Percentiles rank a stretch among this genome's conserved stretches.
These are phyloP conservation scores for Endotrypanum monterogeii DNA, from an alignment of 208 protist genomes.

Conservation along the genomic window DNA sequence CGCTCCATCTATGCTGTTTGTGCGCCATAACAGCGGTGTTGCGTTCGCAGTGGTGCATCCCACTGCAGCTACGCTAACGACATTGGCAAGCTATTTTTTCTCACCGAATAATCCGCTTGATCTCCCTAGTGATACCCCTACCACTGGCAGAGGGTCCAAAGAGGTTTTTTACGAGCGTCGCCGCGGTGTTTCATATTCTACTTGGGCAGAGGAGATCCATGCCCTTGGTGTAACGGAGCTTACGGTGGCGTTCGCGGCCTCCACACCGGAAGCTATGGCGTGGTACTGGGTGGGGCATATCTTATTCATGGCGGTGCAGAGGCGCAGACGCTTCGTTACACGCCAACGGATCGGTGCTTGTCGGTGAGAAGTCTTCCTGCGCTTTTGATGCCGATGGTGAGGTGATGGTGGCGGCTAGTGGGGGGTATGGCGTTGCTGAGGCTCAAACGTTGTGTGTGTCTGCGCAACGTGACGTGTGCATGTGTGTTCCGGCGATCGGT, in stretches of 20 bases:
- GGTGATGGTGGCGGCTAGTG: background rate
- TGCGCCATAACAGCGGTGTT: conserved; percentile 26
- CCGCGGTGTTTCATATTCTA: conserved; percentile 11
- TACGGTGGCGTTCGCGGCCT: conserved; percentile 48
- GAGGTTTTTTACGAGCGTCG: background rate
- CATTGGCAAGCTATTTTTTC: conserved; percentile 54
- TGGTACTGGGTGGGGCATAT: conserved; percentile 58
- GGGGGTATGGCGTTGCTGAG: background rate
- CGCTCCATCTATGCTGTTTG: conserved; percentile 25
- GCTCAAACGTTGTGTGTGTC: background rate
- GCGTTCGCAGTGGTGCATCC: conserved; percentile 45
- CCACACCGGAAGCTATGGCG: conserved; percentile 47
- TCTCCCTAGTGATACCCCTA: background rate
- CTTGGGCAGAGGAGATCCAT: conserved; percentile 14
- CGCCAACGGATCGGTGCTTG: conserved; percentile 22
- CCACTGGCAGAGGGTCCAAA: background rate
- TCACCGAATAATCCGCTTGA: conserved; percentile 22
- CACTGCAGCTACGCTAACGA: conserved; percentile 44
- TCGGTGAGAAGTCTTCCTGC: background rate
- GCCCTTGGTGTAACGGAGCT: conserved; percentile 46
- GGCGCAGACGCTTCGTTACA: conserved; percentile 17
- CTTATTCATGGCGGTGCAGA: conserved; percentile 37
- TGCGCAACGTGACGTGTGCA: background rate
- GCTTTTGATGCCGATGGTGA: background rate
- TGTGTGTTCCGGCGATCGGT: no score